Evolutionary conservation across 371 early-diverging fungal genomes (phyloP).

Genomic region (Dichotomocladium elegans): DNA sequence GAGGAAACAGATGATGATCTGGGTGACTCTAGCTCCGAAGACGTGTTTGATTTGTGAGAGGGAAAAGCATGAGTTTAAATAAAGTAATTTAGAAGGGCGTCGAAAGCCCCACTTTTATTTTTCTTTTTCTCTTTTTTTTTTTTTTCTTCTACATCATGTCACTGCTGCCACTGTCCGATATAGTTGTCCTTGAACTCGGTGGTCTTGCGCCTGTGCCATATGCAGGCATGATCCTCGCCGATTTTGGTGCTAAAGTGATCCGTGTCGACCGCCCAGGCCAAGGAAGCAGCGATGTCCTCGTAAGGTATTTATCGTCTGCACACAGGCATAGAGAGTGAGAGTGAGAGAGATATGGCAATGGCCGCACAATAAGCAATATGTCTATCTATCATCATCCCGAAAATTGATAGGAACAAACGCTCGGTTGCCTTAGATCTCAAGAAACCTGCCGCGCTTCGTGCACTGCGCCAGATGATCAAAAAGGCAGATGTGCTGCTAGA

Average conservation of each 20-base stretch:
- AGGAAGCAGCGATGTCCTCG: conserved; percentile 50
- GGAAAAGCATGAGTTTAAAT: not conserved
- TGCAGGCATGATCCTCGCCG: conserved; percentile 68
- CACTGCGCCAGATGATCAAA: conserved; percentile 39
- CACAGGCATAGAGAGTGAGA: not conserved
- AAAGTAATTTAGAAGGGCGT: too few species aligned
- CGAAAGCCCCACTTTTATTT: too few species aligned
- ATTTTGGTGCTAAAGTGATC: conserved; percentile 75
- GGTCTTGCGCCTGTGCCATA: conserved; percentile 77
- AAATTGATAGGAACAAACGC: conserved; percentile 55
- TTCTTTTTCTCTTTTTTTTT: not conserved
- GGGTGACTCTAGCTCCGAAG: conserved; percentile 24
- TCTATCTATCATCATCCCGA: not conserved
- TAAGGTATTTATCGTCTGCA: too few species aligned
- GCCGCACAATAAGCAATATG: not conserved
- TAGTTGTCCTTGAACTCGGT: conserved; percentile 68
- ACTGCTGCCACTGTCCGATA: conserved; percentile 42
- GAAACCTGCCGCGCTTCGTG: conserved; percentile 41
- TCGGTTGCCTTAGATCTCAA: conserved; percentile 70
- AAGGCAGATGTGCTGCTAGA: conserved; percentile 71
- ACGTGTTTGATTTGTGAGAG: conserved; percentile 13
- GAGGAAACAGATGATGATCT: conserved; percentile 42
- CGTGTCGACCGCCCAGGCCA: conserved; percentile 58
- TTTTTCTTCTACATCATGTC: not conserved
- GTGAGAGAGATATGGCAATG: not conserved